phyloP scores from a whole-genome alignment of 78 protist species.

The Isochrysis galbana region DNA sequence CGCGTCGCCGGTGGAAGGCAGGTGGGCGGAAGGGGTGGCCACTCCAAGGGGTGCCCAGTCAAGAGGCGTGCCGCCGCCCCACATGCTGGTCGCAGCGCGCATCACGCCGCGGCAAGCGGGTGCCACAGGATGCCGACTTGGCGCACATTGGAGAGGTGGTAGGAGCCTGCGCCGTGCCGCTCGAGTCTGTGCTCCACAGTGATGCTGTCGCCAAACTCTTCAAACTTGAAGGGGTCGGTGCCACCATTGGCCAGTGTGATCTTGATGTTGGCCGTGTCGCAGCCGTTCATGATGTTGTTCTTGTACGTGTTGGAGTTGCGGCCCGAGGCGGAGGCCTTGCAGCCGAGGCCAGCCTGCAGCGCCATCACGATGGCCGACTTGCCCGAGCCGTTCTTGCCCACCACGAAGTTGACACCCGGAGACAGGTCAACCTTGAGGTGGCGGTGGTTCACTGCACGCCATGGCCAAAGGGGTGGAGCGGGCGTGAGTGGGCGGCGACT shows the following conservation, averaged over 20 bases:
- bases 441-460: constrained; percentile 1
- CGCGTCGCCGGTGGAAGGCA: too few species aligned
- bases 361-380: not conserved
- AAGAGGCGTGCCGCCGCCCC: too few species aligned
- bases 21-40: too few species aligned
- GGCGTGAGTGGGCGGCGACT: too few species aligned
- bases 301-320: not conserved
- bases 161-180: not conserved
- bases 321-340: not conserved
- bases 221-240: not conserved
- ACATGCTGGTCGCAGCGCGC: too few species aligned
- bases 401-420: constrained; percentile 16
- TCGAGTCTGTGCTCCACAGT: not conserved
- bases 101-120: too few species aligned
- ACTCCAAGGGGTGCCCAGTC: too few species aligned
- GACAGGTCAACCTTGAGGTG: not conserved
- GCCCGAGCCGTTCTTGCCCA: constrained; percentile 10
- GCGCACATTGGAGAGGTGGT: not conserved
- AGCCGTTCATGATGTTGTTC: not conserved
- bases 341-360: not conserved
- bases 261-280: not conserved
- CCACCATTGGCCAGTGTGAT: not conserved
- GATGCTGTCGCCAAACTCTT: not conserved
- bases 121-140: too few species aligned
- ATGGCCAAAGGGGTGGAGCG: too few species aligned